Base-by-base conservation (phyloP, 805 yeast species). In the Wickerhamomyces canadensis region DNA sequence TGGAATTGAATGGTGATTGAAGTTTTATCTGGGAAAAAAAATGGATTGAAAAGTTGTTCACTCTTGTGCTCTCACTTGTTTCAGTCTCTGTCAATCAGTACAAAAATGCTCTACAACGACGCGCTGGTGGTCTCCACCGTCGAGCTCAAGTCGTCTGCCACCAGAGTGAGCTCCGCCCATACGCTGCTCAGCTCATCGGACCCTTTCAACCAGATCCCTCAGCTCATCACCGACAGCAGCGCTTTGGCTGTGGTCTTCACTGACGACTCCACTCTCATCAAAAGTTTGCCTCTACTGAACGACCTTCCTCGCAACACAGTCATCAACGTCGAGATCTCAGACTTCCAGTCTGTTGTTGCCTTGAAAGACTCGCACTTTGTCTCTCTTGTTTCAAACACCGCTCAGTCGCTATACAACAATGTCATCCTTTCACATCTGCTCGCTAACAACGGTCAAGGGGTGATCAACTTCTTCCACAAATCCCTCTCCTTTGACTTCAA, bases 261-360 rank as follows among this genome's bases (percentile, higher is more conserved):
- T 2, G 65, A 70, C 39, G 78, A 85, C 18, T 35, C 53, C 4
- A 67, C 78, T 7, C 55, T 86, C 14, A 64, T 84, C 43, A 65
- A 68, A 28, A 71, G 75, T 40, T 64, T 87, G 37, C 87, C 94
- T 13, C 69, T 68, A 36, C 65, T 87, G 33, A 48, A 57, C 29
- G 49, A 53, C 40, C 64, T 77, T 48, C 48, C 58, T 13, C 18
- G n/a, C 8, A 63, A 75, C 2, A 68, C 74, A 19, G 80, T 82
- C n/a, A 59, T 83, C 37, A 84, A 80, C 51, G 77, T 78, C 26
- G 74, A 76, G 41, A 57, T 83, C 34, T 43, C 67, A n/a, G 96
- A 88, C 57, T 85, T 68, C 60, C 76, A 84, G 19, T 64, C 74
- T 13, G 72, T 86, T 19, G 67, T 91, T n/a, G 72, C 86, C 7